Conservation (phyloP, 495 filamentous ascomycete genomes). For the Lophiotrema nucula region DNA sequence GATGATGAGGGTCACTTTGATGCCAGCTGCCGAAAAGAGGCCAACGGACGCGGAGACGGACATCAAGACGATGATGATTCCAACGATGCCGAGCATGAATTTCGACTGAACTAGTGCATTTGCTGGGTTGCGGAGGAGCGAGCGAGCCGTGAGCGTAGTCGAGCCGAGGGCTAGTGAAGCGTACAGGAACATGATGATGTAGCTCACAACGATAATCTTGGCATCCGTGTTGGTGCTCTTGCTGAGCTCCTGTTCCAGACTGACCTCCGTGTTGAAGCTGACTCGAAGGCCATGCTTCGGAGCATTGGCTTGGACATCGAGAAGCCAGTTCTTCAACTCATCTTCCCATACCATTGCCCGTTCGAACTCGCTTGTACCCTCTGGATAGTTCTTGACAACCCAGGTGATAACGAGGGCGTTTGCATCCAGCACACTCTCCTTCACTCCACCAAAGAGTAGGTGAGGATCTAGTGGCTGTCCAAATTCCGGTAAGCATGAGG, state of each 20-base stretch:
- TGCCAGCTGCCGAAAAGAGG: slow-evolving; percentile 80
- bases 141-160: slow-evolving; percentile 70
- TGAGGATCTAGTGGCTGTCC: slow-evolving; percentile 79
- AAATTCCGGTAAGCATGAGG: slow-evolving; percentile 80
- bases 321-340: slow-evolving; percentile 66
- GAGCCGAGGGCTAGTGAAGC: slow-evolving; percentile 89
- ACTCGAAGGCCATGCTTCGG: slow-evolving; percentile 72
- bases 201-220: slow-evolving; percentile 95
- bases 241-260: slow-evolving; percentile 88
- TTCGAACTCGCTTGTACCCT: slow-evolving; percentile 64
- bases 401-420: slow-evolving; percentile 84
- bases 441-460: slow-evolving; percentile 81
- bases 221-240: slow-evolving; percentile 97
- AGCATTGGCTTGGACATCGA: slow-evolving; percentile 77
- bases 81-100: slow-evolving; percentile 86
- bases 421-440: slow-evolving; percentile 67
- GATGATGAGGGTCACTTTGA: slow-evolving; percentile 95
- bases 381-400: slow-evolving; percentile 88
- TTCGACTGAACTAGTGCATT: slow-evolving; percentile 89
- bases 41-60: slow-evolving; percentile 94
- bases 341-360: slow-evolving; percentile 88
- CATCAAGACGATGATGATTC: slow-evolving; percentile 94
- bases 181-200: slow-evolving; percentile 98
- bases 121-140: slow-evolving; percentile 74
- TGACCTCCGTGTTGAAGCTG: slow-evolving; percentile 92